Evolutionary conservation across 768 basidiomycete species (phyloP).

Genomic region (Trametes cubensis): DNA sequence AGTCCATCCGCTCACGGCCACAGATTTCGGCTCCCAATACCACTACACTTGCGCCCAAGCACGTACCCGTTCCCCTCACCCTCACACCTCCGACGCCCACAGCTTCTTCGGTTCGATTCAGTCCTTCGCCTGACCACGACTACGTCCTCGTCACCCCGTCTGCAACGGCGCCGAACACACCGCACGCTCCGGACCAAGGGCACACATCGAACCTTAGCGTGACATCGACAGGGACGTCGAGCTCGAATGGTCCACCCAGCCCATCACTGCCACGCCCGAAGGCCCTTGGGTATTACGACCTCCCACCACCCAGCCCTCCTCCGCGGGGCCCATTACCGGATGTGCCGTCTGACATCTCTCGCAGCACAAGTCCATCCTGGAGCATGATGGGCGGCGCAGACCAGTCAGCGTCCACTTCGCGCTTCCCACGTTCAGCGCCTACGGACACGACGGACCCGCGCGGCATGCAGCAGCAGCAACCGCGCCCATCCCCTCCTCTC

Average conservation of each 20-base stretch:
- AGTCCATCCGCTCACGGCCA: conserved; percentile 23
- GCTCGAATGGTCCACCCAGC: conserved; percentile 18
- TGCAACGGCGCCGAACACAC: conserved; percentile 8
- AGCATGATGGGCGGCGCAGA: conserved; percentile 20
- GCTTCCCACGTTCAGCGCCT: conserved; percentile 25
- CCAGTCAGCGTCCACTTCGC: conserved; percentile 13
- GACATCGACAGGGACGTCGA: conserved; percentile 1
- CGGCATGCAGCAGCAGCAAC: conserved; percentile 14
- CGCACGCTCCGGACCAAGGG: conserved; percentile 3
- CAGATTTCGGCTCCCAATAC: conserved; percentile 35
- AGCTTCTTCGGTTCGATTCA: conserved; percentile 3
- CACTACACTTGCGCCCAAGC: conserved; percentile 25
- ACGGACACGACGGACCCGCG: conserved; percentile 22
- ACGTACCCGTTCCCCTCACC: conserved; percentile 29
- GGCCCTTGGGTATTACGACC: conserved; percentile 29
- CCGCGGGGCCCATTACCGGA: conserved; percentile 30
- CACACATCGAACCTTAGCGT: conserved; percentile 12
- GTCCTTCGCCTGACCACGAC: conserved; percentile 22
- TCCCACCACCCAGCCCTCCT: conserved; percentile 32
- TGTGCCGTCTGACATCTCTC: conserved; percentile 25
- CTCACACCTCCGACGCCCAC: conserved; percentile 28
- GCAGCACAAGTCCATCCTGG: conserved; percentile 23
- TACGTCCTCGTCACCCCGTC: conserved; percentile 28
- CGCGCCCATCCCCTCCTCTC: conserved; percentile 6
- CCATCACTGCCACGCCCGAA: conserved; percentile 23